Evolutionary conservation across 2,329 filamentous ascomycete species (phyloP).

Genomic region (Neopestalotiopsis rosae): DNA sequence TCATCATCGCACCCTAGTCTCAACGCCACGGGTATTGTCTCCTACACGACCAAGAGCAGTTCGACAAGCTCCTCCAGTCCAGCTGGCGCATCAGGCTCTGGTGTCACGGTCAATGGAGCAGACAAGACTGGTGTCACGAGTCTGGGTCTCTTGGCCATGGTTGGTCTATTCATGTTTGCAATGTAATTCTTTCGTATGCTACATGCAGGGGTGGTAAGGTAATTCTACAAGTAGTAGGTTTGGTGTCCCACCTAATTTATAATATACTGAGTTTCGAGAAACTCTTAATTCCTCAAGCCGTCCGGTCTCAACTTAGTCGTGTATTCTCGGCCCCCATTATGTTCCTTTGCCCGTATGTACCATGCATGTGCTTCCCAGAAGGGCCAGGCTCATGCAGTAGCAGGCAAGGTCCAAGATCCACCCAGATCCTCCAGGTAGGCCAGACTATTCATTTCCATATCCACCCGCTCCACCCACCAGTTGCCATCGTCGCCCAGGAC

Average conservation of each 20-base stretch:
- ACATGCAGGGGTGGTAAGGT: not conserved
- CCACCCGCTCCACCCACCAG: constrained; percentile 1
- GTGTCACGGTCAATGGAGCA: not conserved
- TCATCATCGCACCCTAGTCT: not conserved
- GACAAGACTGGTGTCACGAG: not conserved
- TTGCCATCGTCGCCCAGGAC: not conserved
- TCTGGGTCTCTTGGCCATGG: not conserved
- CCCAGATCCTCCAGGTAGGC: not conserved
- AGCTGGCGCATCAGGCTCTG: not conserved
- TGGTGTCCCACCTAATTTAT: not conserved
- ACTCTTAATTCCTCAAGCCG: not conserved
- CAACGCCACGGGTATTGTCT: not conserved
- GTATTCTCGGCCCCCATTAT: too few species aligned
- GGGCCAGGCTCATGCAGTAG: not conserved
- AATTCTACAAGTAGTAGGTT: not conserved
- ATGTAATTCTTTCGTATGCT: constrained; percentile 1
- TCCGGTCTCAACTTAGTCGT: not conserved
- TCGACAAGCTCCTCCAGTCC: too few species aligned
- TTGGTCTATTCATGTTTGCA: not conserved
- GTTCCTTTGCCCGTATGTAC: too few species aligned
- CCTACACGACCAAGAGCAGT: not conserved
- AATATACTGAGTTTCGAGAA: not conserved
- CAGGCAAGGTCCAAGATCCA: not conserved
- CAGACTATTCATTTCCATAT: constrained; percentile 7
- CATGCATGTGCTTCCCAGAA: not conserved